Base-by-base conservation (phyloP, 768 basidiomycete genomes). In the Suillus occidentalis region DNA sequence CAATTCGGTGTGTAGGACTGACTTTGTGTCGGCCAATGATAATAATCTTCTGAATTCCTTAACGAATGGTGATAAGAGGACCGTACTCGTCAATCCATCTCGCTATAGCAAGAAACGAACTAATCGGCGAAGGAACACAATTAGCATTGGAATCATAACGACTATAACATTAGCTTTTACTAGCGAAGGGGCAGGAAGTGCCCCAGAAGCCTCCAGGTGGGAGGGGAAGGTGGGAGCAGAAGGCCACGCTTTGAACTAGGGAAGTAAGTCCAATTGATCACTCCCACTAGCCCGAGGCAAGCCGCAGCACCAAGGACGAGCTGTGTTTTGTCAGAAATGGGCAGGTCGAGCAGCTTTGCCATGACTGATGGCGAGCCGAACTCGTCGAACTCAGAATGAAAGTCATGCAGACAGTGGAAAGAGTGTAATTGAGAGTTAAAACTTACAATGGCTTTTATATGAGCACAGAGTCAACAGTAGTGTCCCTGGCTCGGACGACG, bases 1-100 rank as follows among this genome's bases (percentile, higher is more conserved):
- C 34, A 25, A 56, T 2, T n/a, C 8, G 12, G 52, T 16, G 9
- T 12, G 16, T 18, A 8, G 43, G 5, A 16, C 67, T 18, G 6
- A 71, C 73, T 16, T 71, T 53, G 22, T 74, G 73, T 40, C 72
- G 69, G 5, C 70, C 73, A 3, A 75, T 42, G 31, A 75, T 68
- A 49, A 72, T 66, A 20, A 70, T 68, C 28, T 69, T 66, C 34
- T 75, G 65, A 8, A 22, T 34, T 31, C 67, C 70, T 53, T 71
- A 66, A 36, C 49, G 69, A 49, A 75, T 65, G 4, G 73, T 68
- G 39, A 73, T 62, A 9, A 75, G 53, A 0, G 73, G 72, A 3
- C 70, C 72, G 14, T 73, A 70, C 49, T 67, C 49, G 50, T 73
- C 63, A 25, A 75, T 73, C 73, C 72, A 74, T 22, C 9, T 8